Base-by-base conservation (phyloP, 2,329 filamentous ascomycete species). In the Cyphellophora attinorum region DNA sequence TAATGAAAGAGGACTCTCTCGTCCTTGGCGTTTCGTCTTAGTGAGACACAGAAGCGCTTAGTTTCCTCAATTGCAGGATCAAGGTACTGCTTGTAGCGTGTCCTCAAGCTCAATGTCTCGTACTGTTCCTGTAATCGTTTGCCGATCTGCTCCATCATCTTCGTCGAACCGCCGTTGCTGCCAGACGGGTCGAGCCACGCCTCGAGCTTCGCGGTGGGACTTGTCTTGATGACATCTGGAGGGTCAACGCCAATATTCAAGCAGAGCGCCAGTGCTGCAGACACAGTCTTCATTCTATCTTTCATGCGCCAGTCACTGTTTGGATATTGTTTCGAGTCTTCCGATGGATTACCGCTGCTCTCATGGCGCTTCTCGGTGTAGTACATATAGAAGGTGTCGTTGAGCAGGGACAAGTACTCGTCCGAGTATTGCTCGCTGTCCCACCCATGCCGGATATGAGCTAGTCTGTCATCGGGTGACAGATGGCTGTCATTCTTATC, bases 341-440 rank as follows among this genome's bases (percentile, higher is more conserved):
- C 56, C 54, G 86, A 85, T 11, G 86, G 85, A 47, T 88, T 85
- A 14, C 86, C 91, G 21, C 85, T 89, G 14, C 85, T 91, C 57
- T 96, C 91, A 61, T 98, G 91, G 34, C 89, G 81, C 61, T 96
- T 96, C 60, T 98, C 91, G 44, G 89, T 95, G 60, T 84, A 98
- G 62, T 98, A 98, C 89, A 96, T 96, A 67, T 94, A 96, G 76
- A 93, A 98, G 48, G 85, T 93, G 82, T 81, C 86, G 34, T 82
- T 85, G 44, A 94, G 68, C 46, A 86, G 74, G 38, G 82, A 81
- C 49, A 93, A 81, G 51, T 93, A 88, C 53, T 94, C 85, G 48
- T 86, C 83, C 4, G 83, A 93, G 53, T 85, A 82, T 56, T 93
- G 86, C 58, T 94, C 85, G 48, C 88, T 82, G 54, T 93, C 85